These are phyloP conservation scores for Isoetes taiwanensis DNA, from an alignment of 75 land plant species.

Conservation along the genomic window DNA sequence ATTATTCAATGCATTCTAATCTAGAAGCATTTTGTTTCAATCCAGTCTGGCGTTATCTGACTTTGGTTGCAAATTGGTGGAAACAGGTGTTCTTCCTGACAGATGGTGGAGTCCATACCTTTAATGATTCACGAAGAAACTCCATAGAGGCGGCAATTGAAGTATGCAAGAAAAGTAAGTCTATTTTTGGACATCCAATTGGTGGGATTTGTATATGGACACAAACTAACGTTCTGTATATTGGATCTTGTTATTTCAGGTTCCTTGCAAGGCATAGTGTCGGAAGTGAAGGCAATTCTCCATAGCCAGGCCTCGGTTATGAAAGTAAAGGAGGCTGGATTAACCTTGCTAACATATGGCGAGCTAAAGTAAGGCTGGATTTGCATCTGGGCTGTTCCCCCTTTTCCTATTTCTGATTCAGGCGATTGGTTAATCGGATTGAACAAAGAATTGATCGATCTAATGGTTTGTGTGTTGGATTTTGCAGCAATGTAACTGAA, in stretches of 20 bases:
- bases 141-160: conserved; percentile 68
- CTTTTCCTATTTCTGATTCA: too few species aligned
- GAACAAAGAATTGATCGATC: too few species aligned
- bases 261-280: conserved; percentile 70
- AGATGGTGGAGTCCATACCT: conserved; percentile 48
- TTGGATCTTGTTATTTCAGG: conserved; percentile 11
- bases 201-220: background rate
- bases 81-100: conserved; percentile 76
- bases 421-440: too few species aligned
- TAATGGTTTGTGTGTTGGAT: background rate
- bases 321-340: conserved; percentile 41
- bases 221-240: background rate
- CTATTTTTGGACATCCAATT: background rate
- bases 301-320: conserved; percentile 32
- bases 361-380: conserved; percentile 81
- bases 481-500: conserved; percentile 65
- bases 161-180: conserved; percentile 31
- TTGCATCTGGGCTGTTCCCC: too few species aligned
- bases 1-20: background rate
- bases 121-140: conserved; percentile 48
- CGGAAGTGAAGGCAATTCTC: conserved; percentile 63
- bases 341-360: conserved; percentile 65
- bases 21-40: background rate
- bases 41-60: background rate
- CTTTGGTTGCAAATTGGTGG: conserved; percentile 6